phyloP scores from a whole-genome alignment of 116 monocot species.

The Posidonia oceanica region DNA sequence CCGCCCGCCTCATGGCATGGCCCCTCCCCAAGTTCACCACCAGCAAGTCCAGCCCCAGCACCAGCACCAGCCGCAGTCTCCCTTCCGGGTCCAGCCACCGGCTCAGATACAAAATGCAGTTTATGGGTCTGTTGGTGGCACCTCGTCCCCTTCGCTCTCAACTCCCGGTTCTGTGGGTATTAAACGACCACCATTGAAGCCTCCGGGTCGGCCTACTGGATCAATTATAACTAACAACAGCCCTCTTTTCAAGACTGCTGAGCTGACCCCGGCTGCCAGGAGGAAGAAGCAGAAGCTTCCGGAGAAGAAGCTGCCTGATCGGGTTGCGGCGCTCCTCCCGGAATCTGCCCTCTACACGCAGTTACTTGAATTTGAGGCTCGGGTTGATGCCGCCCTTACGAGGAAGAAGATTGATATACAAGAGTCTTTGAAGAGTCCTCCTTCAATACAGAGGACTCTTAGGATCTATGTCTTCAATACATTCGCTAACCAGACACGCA shows the following conservation, averaged over 20 bases:
- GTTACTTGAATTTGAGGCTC: constrained; percentile 82
- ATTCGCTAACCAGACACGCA: constrained; percentile 52
- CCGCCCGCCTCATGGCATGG: constrained; percentile 7
- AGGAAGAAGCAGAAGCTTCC: constrained; percentile 92
- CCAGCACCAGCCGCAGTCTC: constrained; percentile 20
- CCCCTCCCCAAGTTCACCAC: constrained; percentile 34
- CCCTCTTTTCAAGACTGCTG: constrained; percentile 41
- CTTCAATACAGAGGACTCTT: constrained; percentile 68
- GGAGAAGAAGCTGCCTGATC: constrained; percentile 85
- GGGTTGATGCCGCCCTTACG: constrained; percentile 80
- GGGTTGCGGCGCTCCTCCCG: constrained; percentile 83
- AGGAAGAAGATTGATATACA: constrained; percentile 93
- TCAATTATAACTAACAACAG: constrained; percentile 8
- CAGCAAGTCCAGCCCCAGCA: constrained; percentile 32
- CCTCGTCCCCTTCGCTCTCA: constrained; percentile 15
- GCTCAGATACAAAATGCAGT: constrained; percentile 19
- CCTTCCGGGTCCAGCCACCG: constrained; percentile 39
- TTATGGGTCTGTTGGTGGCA: neutral
- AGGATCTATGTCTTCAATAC: constrained; percentile 95
- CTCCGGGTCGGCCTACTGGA: constrained; percentile 21
- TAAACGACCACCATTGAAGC: constrained; percentile 41
- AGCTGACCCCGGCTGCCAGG: constrained; percentile 73
- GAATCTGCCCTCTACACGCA: constrained; percentile 94
- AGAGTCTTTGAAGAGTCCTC: constrained; percentile 67
- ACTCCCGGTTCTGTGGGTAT: constrained; percentile 12